These are phyloP conservation scores for Hypoxylon fuscum DNA, from an alignment of 495 filamentous ascomycete genomes.

Conservation along the genomic window DNA sequence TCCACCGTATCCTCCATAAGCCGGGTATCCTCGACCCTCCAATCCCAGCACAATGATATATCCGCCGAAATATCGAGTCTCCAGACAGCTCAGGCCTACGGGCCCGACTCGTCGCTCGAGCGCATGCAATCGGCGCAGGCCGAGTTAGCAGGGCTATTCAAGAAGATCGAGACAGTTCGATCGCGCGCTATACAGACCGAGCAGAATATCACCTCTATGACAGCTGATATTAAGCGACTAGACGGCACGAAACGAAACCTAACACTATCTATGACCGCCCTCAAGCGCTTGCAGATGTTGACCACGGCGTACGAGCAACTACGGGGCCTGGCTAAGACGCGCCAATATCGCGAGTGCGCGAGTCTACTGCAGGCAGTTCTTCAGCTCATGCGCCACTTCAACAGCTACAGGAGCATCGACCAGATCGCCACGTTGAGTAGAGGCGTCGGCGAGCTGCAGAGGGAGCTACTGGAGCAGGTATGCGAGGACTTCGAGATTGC, in stretches of 20 bases:
- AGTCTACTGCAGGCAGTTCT: slow-evolving; percentile 94
- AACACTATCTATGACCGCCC: slow-evolving; percentile 95
- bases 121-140: slow-evolving; percentile 89
- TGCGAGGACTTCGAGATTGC: slow-evolving; percentile 98
- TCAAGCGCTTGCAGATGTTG: slow-evolving; percentile 98
- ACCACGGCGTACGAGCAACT: slow-evolving; percentile 98
- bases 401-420: slow-evolving; percentile 95
- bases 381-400: slow-evolving; percentile 98
- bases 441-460: slow-evolving; percentile 93
- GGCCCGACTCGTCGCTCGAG: slow-evolving; percentile 85
- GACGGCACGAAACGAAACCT: slow-evolving; percentile 97
- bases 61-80: slow-evolving; percentile 79
- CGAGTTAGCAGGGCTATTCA: slow-evolving; percentile 89
- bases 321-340: slow-evolving; percentile 78
- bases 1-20: slow-evolving; percentile 83
- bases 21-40: slow-evolving; percentile 74
- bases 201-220: slow-evolving; percentile 97
- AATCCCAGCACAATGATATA: slow-evolving; percentile 83
- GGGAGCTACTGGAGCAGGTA: slow-evolving; percentile 93
- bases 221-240: slow-evolving; percentile 96
- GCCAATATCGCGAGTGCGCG: slow-evolving; percentile 96
- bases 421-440: slow-evolving; percentile 94
- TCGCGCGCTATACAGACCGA: slow-evolving; percentile 91
- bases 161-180: slow-evolving; percentile 94
- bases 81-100: slow-evolving; percentile 82